These are phyloP conservation scores for Russula lepida DNA, from an alignment of 768 basidiomycete species.

Conservation along the genomic window DNA sequence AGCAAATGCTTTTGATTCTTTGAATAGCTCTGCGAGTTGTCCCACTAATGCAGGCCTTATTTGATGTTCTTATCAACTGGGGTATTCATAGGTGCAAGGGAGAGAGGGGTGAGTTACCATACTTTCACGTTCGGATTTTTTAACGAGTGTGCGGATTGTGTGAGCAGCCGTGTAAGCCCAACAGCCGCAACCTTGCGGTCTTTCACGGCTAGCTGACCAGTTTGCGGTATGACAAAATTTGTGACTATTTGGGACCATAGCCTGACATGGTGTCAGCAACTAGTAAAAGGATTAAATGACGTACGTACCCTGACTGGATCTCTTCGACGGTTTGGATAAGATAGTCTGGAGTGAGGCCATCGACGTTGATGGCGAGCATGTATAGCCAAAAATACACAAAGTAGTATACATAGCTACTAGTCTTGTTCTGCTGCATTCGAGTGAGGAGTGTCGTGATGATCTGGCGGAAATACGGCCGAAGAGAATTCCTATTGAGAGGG, in stretches of 20 bases:
- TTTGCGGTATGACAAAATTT: conserved; percentile 73
- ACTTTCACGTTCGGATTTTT: conserved; percentile 49
- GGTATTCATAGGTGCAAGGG: neutral
- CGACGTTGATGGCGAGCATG: conserved; percentile 63
- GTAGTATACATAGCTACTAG: conserved; percentile 77
- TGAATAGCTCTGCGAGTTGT: conserved; percentile 67
- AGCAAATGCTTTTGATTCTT: conserved; percentile 62
- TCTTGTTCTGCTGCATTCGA: conserved; percentile 81
- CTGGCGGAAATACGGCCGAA: conserved; percentile 68
- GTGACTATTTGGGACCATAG: conserved; percentile 75
- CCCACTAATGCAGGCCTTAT: conserved; percentile 62
- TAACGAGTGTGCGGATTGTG: conserved; percentile 63
- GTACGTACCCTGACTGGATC: conserved; percentile 71
- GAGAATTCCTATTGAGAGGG: conserved; percentile 37
- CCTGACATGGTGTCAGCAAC: conserved; percentile 28
- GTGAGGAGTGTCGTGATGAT: conserved; percentile 73
- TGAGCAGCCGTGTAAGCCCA: conserved; percentile 71
- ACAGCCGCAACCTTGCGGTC: conserved; percentile 81
- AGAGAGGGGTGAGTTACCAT: conserved; percentile 40
- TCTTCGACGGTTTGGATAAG: conserved; percentile 70
- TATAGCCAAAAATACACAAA: conserved; percentile 75
- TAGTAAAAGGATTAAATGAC: neutral
- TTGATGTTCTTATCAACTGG: neutral
- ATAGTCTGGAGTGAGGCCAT: conserved; percentile 70
- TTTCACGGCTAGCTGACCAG: conserved; percentile 69